phyloP scores from a whole-genome alignment of 441 rosid genomes.

The Mallotus japonicus region DNA sequence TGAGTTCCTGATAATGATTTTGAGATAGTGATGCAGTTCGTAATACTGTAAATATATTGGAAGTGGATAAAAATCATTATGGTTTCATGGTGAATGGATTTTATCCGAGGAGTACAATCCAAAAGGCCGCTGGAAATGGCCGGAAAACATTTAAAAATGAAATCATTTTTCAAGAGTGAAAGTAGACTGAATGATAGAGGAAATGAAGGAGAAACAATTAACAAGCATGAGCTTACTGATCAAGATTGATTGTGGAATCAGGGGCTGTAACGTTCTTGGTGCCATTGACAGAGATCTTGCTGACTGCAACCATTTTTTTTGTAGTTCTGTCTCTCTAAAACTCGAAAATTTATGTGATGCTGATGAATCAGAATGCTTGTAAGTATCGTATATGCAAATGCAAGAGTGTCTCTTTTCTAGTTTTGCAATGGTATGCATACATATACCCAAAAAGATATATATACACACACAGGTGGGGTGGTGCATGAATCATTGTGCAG shows the following conservation, averaged over 20 bases:
- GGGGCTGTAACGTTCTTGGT: constrained; percentile 16
- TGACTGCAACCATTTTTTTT: constrained; percentile 21
- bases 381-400: too few species aligned
- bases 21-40: too few species aligned
- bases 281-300: constrained; percentile 4
- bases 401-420: neutral
- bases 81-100: too few species aligned
- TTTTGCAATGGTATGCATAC: too few species aligned
- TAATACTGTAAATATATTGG: too few species aligned
- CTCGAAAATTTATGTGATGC: neutral
- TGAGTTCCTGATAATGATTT: too few species aligned
- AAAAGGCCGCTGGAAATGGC: too few species aligned
- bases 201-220: neutral
- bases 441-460: too few species aligned
- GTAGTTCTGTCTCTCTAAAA: neutral
- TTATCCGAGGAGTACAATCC: too few species aligned
- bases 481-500: neutral
- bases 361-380: too few species aligned
- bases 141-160: too few species aligned
- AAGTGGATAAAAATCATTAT: too few species aligned
- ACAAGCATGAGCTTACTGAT: constrained; percentile 32
- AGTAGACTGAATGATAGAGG: neutral
- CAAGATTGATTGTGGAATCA: constrained; percentile 40
- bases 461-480: neutral
- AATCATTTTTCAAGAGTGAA: neutral